Base-by-base conservation (phyloP, 1,284 basidiomycete genomes). In the Leucocoprinus gongylophorus region DNA sequence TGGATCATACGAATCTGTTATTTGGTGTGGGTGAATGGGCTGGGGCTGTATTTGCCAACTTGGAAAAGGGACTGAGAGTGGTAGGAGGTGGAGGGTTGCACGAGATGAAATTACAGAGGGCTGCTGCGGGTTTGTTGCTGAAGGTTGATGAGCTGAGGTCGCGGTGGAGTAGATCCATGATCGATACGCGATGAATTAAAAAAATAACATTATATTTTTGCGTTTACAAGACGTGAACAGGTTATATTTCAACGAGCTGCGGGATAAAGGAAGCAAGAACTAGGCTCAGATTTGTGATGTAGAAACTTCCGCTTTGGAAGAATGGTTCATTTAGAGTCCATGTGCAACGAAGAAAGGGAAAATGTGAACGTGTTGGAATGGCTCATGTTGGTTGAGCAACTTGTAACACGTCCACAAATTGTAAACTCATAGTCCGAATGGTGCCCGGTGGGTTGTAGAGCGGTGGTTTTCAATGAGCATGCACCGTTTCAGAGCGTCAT, bases 1-100 rank as follows among this genome's bases (percentile, higher is more conserved):
- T 88, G 33, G 88, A 92, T 47, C 80, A 89, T 59, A 79, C 85
- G 0, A 68, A 76, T 20, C 67, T 94, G 18, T 62, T 95, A n/a
- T 66, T 89, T 17, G 85, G 84, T 0, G 68, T 79, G 0, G 83
- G 83, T 8, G 89, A 93, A 62, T 97, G 92, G 92, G 90, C 88
- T 0, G 74, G 74, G 6, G 73, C 72, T 35, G 73, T 94, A 2
- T 88, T 95, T 59, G 68, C 73, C 6, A 66, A 64, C 30, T 65
- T 92, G 52, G 88, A 89, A 57, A 75, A 75, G 50, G 90, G 91
- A 0, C 64, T 76, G 30, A 75, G 71, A 50, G 70, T 83, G 5
- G 67, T 72, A 37, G 87, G 84, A 5, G 80, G 80, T 28, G 88
- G 87, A n/a, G 88, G 85, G 0, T 62, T 64, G 20, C 74, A 81